These are phyloP conservation scores for Hypoxylon rubiginosum DNA, from an alignment of 2,329 filamentous ascomycete species.

Conservation along the genomic window DNA sequence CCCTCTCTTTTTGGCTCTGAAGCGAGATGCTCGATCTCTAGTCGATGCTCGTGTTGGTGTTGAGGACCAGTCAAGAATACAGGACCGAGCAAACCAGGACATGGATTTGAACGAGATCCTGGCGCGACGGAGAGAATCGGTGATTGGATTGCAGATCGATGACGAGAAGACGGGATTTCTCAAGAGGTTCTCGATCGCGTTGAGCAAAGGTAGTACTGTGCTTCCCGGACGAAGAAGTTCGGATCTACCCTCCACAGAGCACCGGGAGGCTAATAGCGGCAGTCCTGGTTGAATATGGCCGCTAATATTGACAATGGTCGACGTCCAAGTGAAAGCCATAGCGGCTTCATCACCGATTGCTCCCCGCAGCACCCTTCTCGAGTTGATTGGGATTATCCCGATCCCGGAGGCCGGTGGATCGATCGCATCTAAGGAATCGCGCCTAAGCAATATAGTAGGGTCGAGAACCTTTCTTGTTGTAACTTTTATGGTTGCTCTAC, in stretches of 20 bases:
- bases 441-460: neutral
- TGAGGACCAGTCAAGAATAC: slow-evolving; percentile 51
- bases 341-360: neutral
- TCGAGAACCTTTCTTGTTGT: neutral
- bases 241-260: slow-evolving; percentile 41
- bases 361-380: neutral
- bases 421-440: neutral
- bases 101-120: slow-evolving; percentile 60
- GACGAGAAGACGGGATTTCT: slow-evolving; percentile 42
- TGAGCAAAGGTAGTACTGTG: slow-evolving; percentile 38
- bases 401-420: neutral
- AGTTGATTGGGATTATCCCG: neutral
- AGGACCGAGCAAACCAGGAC: slow-evolving; percentile 57
- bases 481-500: neutral
- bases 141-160: slow-evolving; percentile 25
- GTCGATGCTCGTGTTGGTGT: slow-evolving; percentile 58
- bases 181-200: slow-evolving; percentile 44
- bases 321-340: neutral
- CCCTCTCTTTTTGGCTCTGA: slow-evolving; percentile 62
- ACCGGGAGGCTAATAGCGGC: slow-evolving; percentile 41
- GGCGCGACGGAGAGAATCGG: slow-evolving; percentile 45
- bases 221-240: slow-evolving; percentile 38
- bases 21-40: slow-evolving; percentile 61
- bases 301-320: neutral
- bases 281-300: slow-evolving; percentile 27